Evolutionary conservation across 495 filamentous ascomycete genomes (phyloP).

Genomic region (Parathielavia hyrcaniae): DNA sequence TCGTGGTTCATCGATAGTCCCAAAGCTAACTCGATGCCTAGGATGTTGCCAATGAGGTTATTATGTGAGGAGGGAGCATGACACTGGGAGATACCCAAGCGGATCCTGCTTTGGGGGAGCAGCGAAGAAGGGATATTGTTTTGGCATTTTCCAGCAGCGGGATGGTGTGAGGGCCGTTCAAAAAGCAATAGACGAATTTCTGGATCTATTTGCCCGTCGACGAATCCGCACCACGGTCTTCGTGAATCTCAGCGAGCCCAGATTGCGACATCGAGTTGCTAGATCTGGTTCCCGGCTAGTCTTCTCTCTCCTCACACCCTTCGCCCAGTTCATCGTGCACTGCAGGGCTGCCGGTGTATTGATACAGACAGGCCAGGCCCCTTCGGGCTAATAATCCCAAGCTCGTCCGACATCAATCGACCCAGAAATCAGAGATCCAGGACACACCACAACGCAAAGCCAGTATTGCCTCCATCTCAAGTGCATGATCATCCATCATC

Average conservation of each 20-base stretch:
- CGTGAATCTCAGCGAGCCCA: neutral
- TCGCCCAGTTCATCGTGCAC: no score
- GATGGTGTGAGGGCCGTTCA: neutral
- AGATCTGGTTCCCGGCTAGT: no score
- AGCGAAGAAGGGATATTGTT: neutral
- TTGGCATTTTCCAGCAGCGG: slow-evolving; percentile 9
- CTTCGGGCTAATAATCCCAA: no score
- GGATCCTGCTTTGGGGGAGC: neutral
- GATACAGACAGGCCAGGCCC: no score
- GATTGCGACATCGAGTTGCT: no score
- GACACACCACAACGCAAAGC: no score
- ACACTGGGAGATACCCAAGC: slow-evolving; percentile 10
- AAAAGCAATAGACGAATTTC: slow-evolving; percentile 8
- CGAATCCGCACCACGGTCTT: neutral
- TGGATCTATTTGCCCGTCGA: neutral
- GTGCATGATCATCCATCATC: no score
- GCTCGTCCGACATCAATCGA: no score
- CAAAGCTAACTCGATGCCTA: slow-evolving; percentile 30
- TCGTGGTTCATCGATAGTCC: neutral
- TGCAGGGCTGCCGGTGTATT: no score
- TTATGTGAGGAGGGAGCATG: slow-evolving; percentile 60
- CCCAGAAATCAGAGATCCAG: no score
- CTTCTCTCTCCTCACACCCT: no score
- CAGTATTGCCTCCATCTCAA: no score
- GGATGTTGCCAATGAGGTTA: slow-evolving; percentile 89